Conservation (phyloP, 495 filamentous ascomycete genomes). For the Penicillium macrosclerotiorum region DNA sequence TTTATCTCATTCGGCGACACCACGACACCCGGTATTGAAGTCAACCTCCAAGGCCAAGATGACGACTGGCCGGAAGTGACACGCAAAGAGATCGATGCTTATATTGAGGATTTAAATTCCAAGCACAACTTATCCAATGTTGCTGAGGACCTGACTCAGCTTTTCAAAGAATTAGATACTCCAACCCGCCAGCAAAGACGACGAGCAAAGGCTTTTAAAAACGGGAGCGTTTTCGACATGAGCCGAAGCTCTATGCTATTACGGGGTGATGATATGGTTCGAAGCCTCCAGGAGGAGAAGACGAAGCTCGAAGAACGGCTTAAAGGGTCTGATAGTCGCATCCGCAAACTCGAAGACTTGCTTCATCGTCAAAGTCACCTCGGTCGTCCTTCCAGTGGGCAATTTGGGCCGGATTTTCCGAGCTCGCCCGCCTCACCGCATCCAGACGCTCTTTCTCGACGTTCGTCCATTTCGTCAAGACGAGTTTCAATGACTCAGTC, state of each 20-base stretch:
- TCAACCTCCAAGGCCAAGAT: slow-evolving; percentile 80
- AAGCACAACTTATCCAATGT: slow-evolving; percentile 40
- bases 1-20: slow-evolving; percentile 57
- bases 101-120: slow-evolving; percentile 48
- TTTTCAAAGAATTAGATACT: slow-evolving; percentile 58
- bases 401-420: slow-evolving; percentile 56
- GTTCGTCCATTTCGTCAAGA: slow-evolving; percentile 64
- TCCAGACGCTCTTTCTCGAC: slow-evolving; percentile 55
- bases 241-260: slow-evolving; percentile 78
- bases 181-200: slow-evolving; percentile 76
- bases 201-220: slow-evolving; percentile 88
- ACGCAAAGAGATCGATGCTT: slow-evolving; percentile 55
- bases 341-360: slow-evolving; percentile 89
- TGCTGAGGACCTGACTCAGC: slow-evolving; percentile 62
- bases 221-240: slow-evolving; percentile 85
- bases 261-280: slow-evolving; percentile 76
- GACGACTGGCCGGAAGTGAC: slow-evolving; percentile 68
- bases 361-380: slow-evolving; percentile 81
- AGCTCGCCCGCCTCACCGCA: slow-evolving; percentile 51
- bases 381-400: slow-evolving; percentile 65
- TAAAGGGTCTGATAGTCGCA: slow-evolving; percentile 84
- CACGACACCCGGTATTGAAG: slow-evolving; percentile 73
- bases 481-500: slow-evolving; percentile 66
- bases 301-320: slow-evolving; percentile 73
- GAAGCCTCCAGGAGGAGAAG: slow-evolving; percentile 74